Conservation (phyloP, 2,329 filamentous ascomycete species). For the Xylogone sp. region DNA sequence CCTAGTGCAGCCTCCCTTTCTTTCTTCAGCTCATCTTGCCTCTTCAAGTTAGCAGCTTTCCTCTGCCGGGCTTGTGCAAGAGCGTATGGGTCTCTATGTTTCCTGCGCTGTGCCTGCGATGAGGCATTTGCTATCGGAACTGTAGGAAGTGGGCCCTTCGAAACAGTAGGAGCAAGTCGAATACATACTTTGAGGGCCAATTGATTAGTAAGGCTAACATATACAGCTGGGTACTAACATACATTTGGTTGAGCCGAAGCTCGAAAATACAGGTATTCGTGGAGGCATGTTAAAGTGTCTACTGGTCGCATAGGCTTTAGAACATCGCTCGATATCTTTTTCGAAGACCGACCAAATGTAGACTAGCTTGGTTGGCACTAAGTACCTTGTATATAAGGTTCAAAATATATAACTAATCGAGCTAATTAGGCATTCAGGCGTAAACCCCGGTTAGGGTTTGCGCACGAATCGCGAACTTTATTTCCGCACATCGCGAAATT, state of each 20-base stretch:
- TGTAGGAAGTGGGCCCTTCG: constrained; percentile 50
- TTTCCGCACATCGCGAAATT: constrained; percentile 20
- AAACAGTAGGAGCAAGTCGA: constrained; percentile 46
- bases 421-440: constrained; percentile 1
- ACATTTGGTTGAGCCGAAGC: constrained; percentile 59
- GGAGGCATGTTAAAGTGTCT: constrained; percentile 53
- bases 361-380: constrained; percentile 10
- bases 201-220: constrained; percentile 3
- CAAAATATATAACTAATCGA: not conserved
- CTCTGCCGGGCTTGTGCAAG: constrained; percentile 78
- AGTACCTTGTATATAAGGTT: not conserved
- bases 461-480: constrained; percentile 38
- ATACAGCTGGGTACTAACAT: constrained; percentile 27
- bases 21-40: constrained; percentile 65
- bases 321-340: not conserved
- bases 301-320: not conserved
- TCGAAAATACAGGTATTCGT: constrained; percentile 57
- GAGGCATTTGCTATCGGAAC: constrained; percentile 63
- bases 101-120: constrained; percentile 59
- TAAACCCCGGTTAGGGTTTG: constrained; percentile 7
- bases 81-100: constrained; percentile 76
- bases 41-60: constrained; percentile 76
- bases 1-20: constrained; percentile 64
- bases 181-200: constrained; percentile 49
- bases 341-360: not conserved